phyloP scores from a whole-genome alignment of 192 early-diverging fungal genomes.

The Kappamyces sp. region DNA sequence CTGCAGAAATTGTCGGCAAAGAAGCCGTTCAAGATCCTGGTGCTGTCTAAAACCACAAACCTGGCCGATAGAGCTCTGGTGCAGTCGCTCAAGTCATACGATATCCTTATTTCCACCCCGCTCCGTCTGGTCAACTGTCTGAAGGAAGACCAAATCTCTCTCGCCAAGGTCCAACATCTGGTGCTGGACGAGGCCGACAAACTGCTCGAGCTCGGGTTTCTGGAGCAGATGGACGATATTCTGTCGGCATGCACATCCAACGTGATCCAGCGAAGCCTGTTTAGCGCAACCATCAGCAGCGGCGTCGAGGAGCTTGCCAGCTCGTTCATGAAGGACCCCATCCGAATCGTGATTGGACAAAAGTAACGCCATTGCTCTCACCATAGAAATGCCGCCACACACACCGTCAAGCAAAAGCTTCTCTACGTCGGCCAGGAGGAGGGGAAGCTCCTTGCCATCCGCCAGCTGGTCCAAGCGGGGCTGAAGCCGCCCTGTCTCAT shows the following conservation, averaged over 20 bases:
- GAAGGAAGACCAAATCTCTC: slow-evolving; percentile 67
- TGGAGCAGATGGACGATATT: slow-evolving; percentile 43
- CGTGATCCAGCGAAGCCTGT: slow-evolving; percentile 73
- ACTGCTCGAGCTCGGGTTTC: slow-evolving; percentile 86
- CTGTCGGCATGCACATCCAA: slow-evolving; percentile 66
- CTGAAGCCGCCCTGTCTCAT: slow-evolving; percentile 90
- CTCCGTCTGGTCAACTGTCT: slow-evolving; percentile 85
- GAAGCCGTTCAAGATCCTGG: slow-evolving; percentile 71
- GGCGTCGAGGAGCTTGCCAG: slow-evolving; percentile 86
- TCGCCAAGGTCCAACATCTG: slow-evolving; percentile 78
- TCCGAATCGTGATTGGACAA: slow-evolving; percentile 81
- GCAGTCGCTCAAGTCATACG: slow-evolving; percentile 57
- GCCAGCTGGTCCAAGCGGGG: slow-evolving; percentile 73
- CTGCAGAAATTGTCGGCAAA: slow-evolving; percentile 66
- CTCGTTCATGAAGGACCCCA: slow-evolving; percentile 84
- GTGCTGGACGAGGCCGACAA: slow-evolving; percentile 98
- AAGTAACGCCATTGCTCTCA: slow-evolving; percentile 42
- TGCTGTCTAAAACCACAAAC: slow-evolving; percentile 80
- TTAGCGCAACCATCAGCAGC: slow-evolving; percentile 90
- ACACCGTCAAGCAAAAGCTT: slow-evolving; percentile 82
- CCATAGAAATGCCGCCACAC: slow-evolving; percentile 78
- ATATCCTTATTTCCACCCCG: slow-evolving; percentile 92
- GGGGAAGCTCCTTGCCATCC: slow-evolving; percentile 88
- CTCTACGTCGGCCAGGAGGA: slow-evolving; percentile 88
- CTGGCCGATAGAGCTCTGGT: slow-evolving; percentile 54